These are phyloP conservation scores for Apiotrichum gamsii DNA, from an alignment of 1,284 basidiomycete genomes.

Conservation along the genomic window DNA sequence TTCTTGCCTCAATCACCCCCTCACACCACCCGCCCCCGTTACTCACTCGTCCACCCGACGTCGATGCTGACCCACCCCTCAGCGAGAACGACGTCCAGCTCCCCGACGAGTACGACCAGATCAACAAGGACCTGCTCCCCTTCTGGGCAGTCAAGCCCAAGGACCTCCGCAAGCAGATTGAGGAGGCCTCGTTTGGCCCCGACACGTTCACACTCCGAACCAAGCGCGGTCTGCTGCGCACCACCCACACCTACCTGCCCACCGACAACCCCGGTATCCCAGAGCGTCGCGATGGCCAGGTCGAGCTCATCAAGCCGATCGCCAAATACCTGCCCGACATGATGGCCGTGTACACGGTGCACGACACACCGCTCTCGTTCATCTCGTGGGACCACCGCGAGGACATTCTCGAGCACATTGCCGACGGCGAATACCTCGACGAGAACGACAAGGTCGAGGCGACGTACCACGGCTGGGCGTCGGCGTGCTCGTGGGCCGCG, in stretches of 20 bases:
- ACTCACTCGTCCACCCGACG: no score
- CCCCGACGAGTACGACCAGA: constrained; percentile 46
- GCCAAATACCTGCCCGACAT: constrained; percentile 37
- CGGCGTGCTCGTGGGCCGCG: constrained; percentile 19
- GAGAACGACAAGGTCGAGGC: constrained; percentile 26
- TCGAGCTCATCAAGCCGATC: constrained; percentile 31
- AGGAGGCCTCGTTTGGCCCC: constrained; percentile 13
- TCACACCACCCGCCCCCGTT: no score
- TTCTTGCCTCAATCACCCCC: no score
- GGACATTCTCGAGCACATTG: constrained; percentile 48
- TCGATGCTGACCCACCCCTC: no score
- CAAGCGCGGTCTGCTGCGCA: constrained; percentile 11
- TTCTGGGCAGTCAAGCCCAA: constrained; percentile 50
- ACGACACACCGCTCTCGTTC: constrained; percentile 50
- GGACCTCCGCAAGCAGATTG: constrained; percentile 58
- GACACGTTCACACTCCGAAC: constrained; percentile 25
- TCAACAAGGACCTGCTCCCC: constrained; percentile 34
- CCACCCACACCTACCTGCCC: constrained; percentile 14
- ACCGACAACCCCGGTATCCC: constrained; percentile 27
- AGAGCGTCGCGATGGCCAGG: constrained; percentile 37
- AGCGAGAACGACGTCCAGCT: constrained; percentile 51
- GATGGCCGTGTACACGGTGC: constrained; percentile 34
- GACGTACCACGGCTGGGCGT: constrained; percentile 24
- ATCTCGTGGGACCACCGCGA: constrained; percentile 50
- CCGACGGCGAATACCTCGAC: constrained; percentile 45